phyloP scores from a whole-genome alignment of 1,284 basidiomycete species.

The Pyrrhoderma lamaoense region DNA sequence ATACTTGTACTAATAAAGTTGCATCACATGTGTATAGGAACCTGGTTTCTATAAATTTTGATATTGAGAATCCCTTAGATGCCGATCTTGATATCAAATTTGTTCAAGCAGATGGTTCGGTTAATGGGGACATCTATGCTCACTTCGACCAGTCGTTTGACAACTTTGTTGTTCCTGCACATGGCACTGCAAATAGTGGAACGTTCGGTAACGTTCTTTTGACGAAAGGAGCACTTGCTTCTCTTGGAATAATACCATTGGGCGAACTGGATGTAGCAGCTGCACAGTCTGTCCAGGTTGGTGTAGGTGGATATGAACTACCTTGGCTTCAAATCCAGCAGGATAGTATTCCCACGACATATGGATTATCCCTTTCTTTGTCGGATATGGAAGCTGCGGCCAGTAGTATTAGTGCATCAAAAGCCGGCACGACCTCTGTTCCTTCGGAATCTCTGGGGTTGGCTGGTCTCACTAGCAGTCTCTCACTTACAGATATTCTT shows the following conservation, averaged over 20 bases:
- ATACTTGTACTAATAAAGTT: too few species aligned
- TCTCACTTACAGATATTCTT: too few species aligned
- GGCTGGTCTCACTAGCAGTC: too few species aligned
- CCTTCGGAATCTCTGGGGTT: too few species aligned
- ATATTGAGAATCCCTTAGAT: constrained; percentile 53
- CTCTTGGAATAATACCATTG: constrained; percentile 48
- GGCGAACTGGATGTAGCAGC: constrained; percentile 46
- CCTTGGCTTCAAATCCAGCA: constrained; percentile 21
- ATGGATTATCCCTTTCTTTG: constrained; percentile 8
- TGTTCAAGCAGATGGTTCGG: constrained; percentile 47
- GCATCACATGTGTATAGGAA: too few species aligned
- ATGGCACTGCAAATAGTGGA: constrained; percentile 50
- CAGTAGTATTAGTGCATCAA: constrained; percentile 11
- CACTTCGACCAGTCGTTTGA: constrained; percentile 49
- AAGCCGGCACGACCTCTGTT: background rate
- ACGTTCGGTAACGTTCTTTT: constrained; percentile 48
- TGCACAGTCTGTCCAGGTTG: constrained; percentile 37
- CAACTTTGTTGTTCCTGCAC: constrained; percentile 48
- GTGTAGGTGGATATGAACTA: constrained; percentile 20
- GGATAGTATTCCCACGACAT: constrained; percentile 18
- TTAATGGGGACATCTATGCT: constrained; percentile 47
- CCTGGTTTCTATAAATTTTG: constrained; percentile 46
- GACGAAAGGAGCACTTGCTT: constrained; percentile 45
- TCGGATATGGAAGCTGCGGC: constrained; percentile 9
- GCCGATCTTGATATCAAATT: constrained; percentile 47